Base-by-base conservation (phyloP, 2,329 filamentous ascomycete species). In the Alternaria triticimaculans region DNA sequence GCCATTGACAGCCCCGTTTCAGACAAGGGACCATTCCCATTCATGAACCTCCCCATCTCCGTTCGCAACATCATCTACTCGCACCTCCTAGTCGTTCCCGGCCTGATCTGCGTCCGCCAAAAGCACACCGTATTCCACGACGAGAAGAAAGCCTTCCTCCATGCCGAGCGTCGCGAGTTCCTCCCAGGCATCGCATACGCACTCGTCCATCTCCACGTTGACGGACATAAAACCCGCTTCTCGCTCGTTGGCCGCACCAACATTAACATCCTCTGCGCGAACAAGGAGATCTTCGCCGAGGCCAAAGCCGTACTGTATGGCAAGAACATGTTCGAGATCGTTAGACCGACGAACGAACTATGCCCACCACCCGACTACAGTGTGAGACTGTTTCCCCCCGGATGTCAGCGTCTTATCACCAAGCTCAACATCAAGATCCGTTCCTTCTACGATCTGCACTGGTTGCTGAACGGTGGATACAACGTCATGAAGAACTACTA, bases 301-400 rank as follows among this genome's bases (percentile, higher is more conserved):
- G 76, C 81, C 7, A 78, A 76, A n/a, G 71, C 70, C 6, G 68
- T 82, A 15, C 72, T 84, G 15, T 83, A 83, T 68, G 73, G 75
- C 50, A 73, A 75, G 25, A 83, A 83, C 60, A 62, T 63, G 18
- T 82, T 83, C 67, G 73, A 73, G 1, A 64, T 78, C 46, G 43
- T 63, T 28, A 70, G 68, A 43, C 68, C 72, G 0, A 73, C 57
- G 5, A 58, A 60, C 4, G 75, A 78, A 20, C 33, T 71, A 8
- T 57, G 51, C 1, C 75, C 75, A 0, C 61, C 65, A 0, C 67
- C 69, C 2, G 65, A 76, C 55, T 78, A 65, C 60, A 68, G 65
- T 14, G 45, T 75, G 2, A 67, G 60, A 0, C 62, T 76, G 0
- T 78, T 78, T 37, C 69, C 70, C 0, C 45, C 54, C 0, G 67